A percentile compares a stretch with the other conserved stretches of the same genome.
Evolutionary conservation across 805 yeast genomes (phyloP).

Genomic region (Clavispora carvajalis): DNA sequence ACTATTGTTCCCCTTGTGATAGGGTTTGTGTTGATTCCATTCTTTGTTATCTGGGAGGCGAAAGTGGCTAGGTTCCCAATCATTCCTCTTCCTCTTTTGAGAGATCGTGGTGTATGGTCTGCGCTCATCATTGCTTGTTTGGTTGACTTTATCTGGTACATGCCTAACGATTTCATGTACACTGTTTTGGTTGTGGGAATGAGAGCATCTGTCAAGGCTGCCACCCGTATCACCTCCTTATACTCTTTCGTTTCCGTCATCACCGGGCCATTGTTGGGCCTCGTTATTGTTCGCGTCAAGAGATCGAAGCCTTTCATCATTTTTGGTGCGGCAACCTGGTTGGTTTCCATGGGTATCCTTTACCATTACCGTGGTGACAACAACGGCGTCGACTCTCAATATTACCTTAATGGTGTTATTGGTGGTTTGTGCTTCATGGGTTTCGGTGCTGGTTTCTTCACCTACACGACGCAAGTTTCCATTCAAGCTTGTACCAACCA

Average conservation of each 20-base stretch:
- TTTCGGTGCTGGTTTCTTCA: slow-evolving; percentile 70
- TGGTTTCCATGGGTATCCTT: slow-evolving; percentile 57
- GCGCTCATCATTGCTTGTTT: slow-evolving; percentile 57
- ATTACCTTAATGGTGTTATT: slow-evolving; percentile 48
- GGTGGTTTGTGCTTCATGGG: slow-evolving; percentile 63
- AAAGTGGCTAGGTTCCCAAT: slow-evolving; percentile 57
- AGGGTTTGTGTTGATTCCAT: slow-evolving; percentile 57
- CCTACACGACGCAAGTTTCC: slow-evolving; percentile 58
- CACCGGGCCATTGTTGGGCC: slow-evolving; percentile 54
- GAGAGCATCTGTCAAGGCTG: slow-evolving; percentile 52
- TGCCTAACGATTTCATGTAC: slow-evolving; percentile 67
- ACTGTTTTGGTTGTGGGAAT: slow-evolving; percentile 63
- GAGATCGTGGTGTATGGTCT: slow-evolving; percentile 70
- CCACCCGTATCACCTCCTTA: slow-evolving; percentile 58
- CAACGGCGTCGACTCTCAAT: slow-evolving; percentile 27
- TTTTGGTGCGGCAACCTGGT: slow-evolving; percentile 55
- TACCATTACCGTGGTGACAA: slow-evolving; percentile 49
- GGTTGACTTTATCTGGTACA: slow-evolving; percentile 57
- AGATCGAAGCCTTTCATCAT: slow-evolving; percentile 56
- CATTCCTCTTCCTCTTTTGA: slow-evolving; percentile 52
- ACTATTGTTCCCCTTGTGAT: slow-evolving; percentile 66
- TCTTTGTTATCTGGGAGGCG: slow-evolving; percentile 56
- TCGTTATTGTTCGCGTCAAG: slow-evolving; percentile 41
- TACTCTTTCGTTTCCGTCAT: slow-evolving; percentile 64
- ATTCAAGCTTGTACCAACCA: slow-evolving; percentile 56